Evolutionary conservation across 371 early-diverging fungal genomes (phyloP).

Genomic region (Mucor racemosus): DNA sequence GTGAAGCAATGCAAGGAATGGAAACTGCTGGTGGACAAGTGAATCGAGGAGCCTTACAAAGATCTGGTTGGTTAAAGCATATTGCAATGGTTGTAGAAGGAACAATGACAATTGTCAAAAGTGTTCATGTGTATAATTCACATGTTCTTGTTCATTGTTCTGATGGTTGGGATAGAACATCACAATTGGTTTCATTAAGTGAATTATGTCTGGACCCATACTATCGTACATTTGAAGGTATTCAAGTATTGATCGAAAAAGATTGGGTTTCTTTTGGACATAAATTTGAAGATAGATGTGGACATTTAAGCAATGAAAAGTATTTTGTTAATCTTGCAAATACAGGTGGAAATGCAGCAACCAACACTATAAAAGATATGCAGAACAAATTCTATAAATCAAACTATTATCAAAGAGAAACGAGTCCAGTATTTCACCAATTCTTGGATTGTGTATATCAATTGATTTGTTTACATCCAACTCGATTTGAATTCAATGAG

Average conservation of each 20-base stretch:
- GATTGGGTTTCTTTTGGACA: constrained; percentile 97
- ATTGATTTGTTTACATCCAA: constrained; percentile 84
- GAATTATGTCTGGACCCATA: constrained; percentile 93
- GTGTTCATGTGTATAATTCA: constrained; percentile 72
- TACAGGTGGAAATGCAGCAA: constrained; percentile 57
- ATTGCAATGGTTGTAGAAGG: constrained; percentile 84
- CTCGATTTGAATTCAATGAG: constrained; percentile 93
- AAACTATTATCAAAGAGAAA: constrained; percentile 70
- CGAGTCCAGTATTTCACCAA: constrained; percentile 94
- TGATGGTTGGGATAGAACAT: constrained; percentile 99
- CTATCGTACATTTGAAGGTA: constrained; percentile 92
- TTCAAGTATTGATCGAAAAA: constrained; percentile 90
- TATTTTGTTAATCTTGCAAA: constrained; percentile 64
- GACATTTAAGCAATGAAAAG: constrained; percentile 83
- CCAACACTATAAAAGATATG: constrained; percentile 74
- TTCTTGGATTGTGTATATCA: constrained; percentile 95
- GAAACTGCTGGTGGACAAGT: constrained; percentile 56
- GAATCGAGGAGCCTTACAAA: constrained; percentile 56
- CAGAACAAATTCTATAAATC: constrained; percentile 73
- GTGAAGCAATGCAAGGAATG: constrained; percentile 74
- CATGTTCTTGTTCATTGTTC: constrained; percentile 97
- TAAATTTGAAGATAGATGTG: constrained; percentile 93
- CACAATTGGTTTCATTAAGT: constrained; percentile 89
- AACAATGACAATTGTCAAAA: constrained; percentile 79
- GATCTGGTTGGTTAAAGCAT: constrained; percentile 90